phyloP scores from a whole-genome alignment of 2,329 filamentous ascomycete species.

The Colletotrichum navitas region DNA sequence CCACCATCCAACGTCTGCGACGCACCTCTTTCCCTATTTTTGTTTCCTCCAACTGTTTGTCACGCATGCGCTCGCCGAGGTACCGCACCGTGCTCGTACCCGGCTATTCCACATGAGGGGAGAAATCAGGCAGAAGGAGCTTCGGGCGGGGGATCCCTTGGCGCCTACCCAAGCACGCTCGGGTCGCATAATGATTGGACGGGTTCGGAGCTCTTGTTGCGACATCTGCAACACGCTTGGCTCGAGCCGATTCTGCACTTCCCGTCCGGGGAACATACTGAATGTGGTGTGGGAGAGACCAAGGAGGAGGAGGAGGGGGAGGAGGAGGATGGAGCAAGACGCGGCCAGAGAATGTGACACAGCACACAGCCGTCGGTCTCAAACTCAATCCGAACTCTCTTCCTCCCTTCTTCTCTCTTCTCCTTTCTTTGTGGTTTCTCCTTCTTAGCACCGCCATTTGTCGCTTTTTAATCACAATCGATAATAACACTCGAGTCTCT shows the following conservation, averaged over 20 bases:
- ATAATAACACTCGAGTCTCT: slow-evolving; percentile 1
- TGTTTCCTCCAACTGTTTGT: slow-evolving; percentile 18
- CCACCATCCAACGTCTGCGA: slow-evolving; percentile 21
- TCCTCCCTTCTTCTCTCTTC: slow-evolving; percentile 4
- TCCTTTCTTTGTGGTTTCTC: background rate
- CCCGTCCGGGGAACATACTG: slow-evolving; percentile 27
- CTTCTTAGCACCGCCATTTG: background rate
- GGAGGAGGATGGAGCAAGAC: slow-evolving; percentile 1
- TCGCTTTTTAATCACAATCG: background rate
- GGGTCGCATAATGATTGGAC: slow-evolving; percentile 31
- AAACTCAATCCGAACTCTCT: slow-evolving; percentile 41
- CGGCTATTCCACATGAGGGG: slow-evolving; percentile 26
- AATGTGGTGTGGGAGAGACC: slow-evolving; percentile 20
- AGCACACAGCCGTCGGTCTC: slow-evolving; percentile 12
- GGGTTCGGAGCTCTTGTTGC: slow-evolving; percentile 36
- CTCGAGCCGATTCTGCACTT: slow-evolving; percentile 38
- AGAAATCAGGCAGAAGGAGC: slow-evolving; percentile 12
- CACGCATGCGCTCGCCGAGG: slow-evolving; percentile 9
- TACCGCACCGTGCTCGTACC: slow-evolving; percentile 15
- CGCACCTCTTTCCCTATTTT: background rate
- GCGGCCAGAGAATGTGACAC: slow-evolving; percentile 28
- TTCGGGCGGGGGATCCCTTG: slow-evolving; percentile 32
- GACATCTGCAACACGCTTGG: slow-evolving; percentile 41
- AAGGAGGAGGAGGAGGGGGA: background rate
- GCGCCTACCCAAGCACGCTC: slow-evolving; percentile 19